A percentile compares a stretch with the other conserved stretches of the same genome.
Evolutionary conservation across 148 eudicot species (phyloP).

Genomic region (Fagopyrum tataricum): DNA sequence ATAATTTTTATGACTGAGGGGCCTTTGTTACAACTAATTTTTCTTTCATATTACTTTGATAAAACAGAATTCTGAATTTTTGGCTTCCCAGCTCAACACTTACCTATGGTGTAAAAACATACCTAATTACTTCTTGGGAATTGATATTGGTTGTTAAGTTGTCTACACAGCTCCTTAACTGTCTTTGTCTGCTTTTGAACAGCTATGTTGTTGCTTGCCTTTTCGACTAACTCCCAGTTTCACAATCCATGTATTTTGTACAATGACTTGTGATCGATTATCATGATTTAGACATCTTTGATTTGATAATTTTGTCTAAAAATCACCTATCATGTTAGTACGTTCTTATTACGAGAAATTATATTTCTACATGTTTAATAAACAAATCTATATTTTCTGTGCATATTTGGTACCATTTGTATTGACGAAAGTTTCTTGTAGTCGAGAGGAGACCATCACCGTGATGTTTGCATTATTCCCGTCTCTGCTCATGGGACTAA

Average conservation of each 20-base stretch:
- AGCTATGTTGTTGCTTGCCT: not conserved
- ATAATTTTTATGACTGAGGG: not conserved
- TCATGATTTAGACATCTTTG: not conserved
- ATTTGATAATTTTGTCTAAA: not conserved
- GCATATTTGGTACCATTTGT: not conserved
- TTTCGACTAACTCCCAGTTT: no score
- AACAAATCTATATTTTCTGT: not conserved
- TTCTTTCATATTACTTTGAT: not conserved
- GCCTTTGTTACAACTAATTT: no score
- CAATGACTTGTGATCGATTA: not conserved
- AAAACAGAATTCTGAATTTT: no score
- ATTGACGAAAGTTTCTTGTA: slow-evolving; percentile 20
- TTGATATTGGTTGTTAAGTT: not conserved
- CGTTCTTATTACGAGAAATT: not conserved
- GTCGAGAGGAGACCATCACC: slow-evolving; percentile 97
- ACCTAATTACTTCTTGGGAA: no score
- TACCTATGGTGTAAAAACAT: no score
- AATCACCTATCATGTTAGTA: not conserved
- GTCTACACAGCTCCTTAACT: not conserved
- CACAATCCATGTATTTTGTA: no score
- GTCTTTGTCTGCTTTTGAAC: not conserved
- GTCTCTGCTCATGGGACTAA: slow-evolving; percentile 99
- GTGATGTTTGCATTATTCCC: slow-evolving; percentile 97
- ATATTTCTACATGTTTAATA: not conserved
- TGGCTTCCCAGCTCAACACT: no score